Conservation (phyloP, 345 rosid genomes). For the Gossypium herbaceum region DNA sequence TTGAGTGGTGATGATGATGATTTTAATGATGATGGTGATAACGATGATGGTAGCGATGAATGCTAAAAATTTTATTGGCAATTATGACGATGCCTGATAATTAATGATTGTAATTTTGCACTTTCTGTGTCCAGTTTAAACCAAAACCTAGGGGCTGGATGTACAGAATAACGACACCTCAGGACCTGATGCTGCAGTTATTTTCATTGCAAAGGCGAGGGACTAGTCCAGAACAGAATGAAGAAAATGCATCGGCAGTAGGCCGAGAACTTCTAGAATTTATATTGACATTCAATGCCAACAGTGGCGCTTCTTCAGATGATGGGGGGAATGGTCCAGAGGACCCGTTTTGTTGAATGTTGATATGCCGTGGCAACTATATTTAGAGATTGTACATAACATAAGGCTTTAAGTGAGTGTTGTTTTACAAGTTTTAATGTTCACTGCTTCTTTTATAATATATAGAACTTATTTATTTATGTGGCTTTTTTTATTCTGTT, state of each 20-base stretch:
- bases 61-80: conserved; percentile 14
- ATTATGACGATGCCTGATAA: conserved; percentile 22
- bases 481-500: neutral
- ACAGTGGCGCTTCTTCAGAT: conserved; percentile 33
- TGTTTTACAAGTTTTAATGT: neutral
- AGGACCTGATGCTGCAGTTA: conserved; percentile 50
- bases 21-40: conserved; percentile 21
- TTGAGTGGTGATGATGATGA: conserved; percentile 9
- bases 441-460: neutral
- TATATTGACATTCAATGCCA: conserved; percentile 41
- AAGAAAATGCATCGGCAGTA: conserved; percentile 36
- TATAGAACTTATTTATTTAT: conserved; percentile 1
- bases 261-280: conserved; percentile 47
- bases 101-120: conserved; percentile 37
- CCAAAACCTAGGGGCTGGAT: conserved; percentile 53
- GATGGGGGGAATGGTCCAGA: conserved; percentile 43
- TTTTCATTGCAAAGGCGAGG: conserved; percentile 41
- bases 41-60: conserved; percentile 12
- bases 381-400: conserved; percentile 28
- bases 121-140: conserved; percentile 53
- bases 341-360: conserved; percentile 34
- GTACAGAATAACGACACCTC: conserved; percentile 36
- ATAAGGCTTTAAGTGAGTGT: conserved; percentile 6
- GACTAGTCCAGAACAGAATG: conserved; percentile 29
- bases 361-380: neutral